Percentiles rank a stretch among this genome's conserved stretches.
Conservation (phyloP, 2,329 filamentous ascomycete species). For the Westerdykella sp. region DNA sequence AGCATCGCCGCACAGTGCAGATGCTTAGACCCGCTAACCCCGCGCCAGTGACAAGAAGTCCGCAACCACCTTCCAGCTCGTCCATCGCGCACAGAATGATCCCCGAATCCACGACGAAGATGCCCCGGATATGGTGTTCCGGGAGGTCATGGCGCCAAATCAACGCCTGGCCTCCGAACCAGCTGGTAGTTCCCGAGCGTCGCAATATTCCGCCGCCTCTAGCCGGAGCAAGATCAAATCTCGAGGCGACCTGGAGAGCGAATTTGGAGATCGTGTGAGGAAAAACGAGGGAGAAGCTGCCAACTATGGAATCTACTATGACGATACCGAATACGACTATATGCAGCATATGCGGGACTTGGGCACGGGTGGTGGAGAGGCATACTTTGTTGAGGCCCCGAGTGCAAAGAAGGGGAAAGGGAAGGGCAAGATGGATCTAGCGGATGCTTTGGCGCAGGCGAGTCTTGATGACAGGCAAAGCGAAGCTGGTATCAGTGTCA, state of each 20-base stretch:
- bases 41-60: slow-evolving; percentile 72
- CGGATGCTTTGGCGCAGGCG: slow-evolving; percentile 66
- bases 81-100: slow-evolving; percentile 95
- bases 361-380: slow-evolving; percentile 57
- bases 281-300: slow-evolving; percentile 95
- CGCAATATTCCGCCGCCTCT: slow-evolving; percentile 40
- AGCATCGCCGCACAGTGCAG: slow-evolving; percentile 22
- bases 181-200: slow-evolving; percentile 43
- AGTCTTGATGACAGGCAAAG: slow-evolving; percentile 38
- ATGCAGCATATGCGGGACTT: slow-evolving; percentile 98
- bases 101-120: slow-evolving; percentile 89
- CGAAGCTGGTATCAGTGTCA: slow-evolving; percentile 40
- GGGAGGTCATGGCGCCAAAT: slow-evolving; percentile 51
- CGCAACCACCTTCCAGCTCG: slow-evolving; percentile 86
- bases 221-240: slow-evolving; percentile 53
- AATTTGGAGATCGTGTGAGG: slow-evolving; percentile 64
- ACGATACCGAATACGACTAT: slow-evolving; percentile 95
- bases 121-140: slow-evolving; percentile 85
- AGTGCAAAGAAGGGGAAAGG: slow-evolving; percentile 62
- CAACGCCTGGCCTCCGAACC: slow-evolving; percentile 22
- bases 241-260: slow-evolving; percentile 68
- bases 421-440: slow-evolving; percentile 68
- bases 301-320: slow-evolving; percentile 86
- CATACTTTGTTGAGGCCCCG: slow-evolving; percentile 74
- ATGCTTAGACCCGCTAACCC: slow-evolving; percentile 26